These are phyloP conservation scores for Linum usitatissimum DNA, from an alignment of 345 rosid species.

Conservation along the genomic window DNA sequence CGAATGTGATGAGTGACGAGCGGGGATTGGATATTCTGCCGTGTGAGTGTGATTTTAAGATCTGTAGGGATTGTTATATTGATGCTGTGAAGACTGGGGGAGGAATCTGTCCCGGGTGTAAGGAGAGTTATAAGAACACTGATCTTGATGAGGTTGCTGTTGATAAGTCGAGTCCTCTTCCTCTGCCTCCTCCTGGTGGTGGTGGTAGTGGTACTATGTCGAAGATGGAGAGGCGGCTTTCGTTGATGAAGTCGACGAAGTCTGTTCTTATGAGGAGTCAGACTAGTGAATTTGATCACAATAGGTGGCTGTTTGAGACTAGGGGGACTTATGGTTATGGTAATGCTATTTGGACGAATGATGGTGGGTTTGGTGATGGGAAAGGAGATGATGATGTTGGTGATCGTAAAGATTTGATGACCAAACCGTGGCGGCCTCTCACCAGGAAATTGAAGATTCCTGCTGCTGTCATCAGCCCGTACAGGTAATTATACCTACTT, in stretches of 20 bases:
- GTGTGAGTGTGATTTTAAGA: not conserved
- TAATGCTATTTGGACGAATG: slow-evolving; percentile 93
- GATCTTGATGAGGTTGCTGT: slow-evolving; percentile 13
- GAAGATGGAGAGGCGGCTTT: slow-evolving; percentile 88
- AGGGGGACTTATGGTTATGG: slow-evolving; percentile 50
- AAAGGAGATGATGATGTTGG: slow-evolving; percentile 22
- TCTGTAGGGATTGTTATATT: too few relatives aligned
- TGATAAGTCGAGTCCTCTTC: slow-evolving; percentile 7
- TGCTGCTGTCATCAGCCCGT: slow-evolving; percentile 16
- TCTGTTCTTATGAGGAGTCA: slow-evolving; percentile 35
- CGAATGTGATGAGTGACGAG: slow-evolving; percentile 1
- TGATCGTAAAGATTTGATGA: slow-evolving; percentile 16
- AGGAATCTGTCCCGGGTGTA: slow-evolving; percentile 22
- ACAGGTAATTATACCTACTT: slow-evolving; percentile 3
- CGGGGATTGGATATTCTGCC: slow-evolving; percentile 1
- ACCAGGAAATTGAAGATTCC: slow-evolving; percentile 20
- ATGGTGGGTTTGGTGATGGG: slow-evolving; percentile 54
- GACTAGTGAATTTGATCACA: slow-evolving; percentile 31
- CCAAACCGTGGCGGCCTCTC: slow-evolving; percentile 24
- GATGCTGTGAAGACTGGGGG: slow-evolving; percentile 18
- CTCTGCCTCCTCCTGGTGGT: slow-evolving; percentile 13
- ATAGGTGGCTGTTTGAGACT: slow-evolving; percentile 48
- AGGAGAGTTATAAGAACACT: slow-evolving; percentile 17
- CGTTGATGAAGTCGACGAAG: slow-evolving; percentile 82
- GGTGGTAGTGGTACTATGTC: slow-evolving; percentile 14